Conservation (phyloP, 2,329 filamentous ascomycete genomes). For the Colletotrichum chrysophilum region DNA sequence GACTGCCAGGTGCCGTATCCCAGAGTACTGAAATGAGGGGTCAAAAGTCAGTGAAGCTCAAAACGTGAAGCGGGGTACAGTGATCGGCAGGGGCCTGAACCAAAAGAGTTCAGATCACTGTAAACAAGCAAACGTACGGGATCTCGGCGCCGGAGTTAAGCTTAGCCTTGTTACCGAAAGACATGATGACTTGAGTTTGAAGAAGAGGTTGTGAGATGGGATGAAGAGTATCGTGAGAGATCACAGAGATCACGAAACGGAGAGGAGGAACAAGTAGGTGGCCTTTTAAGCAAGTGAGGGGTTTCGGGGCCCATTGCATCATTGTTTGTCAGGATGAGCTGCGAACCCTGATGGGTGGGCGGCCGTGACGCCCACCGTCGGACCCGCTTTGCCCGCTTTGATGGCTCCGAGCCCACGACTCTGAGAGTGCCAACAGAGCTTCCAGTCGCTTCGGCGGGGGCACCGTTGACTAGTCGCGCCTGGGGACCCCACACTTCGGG, state of each 20-base stretch:
- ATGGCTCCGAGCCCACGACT: background rate
- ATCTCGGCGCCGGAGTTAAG: constrained; percentile 71
- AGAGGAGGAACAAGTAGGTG: background rate
- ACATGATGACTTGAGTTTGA: constrained; percentile 47
- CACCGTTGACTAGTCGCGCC: background rate
- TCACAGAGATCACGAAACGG: too few species aligned
- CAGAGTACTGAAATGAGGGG: constrained; percentile 6
- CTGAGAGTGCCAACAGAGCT: background rate
- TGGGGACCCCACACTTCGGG: constrained; percentile 9
- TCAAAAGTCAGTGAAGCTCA: constrained; percentile 45
- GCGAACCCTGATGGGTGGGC: constrained; percentile 13
- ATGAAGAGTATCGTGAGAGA: background rate
- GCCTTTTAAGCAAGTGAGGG: constrained; percentile 12
- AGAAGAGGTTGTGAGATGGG: background rate
- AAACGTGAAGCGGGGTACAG: background rate
- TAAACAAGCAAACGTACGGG: constrained; percentile 35
- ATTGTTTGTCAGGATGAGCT: constrained; percentile 21
- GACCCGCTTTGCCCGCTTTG: constrained; percentile 12
- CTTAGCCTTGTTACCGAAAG: constrained; percentile 59
- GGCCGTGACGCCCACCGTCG: constrained; percentile 13
- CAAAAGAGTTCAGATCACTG: background rate
- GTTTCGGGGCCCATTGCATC: constrained; percentile 15
- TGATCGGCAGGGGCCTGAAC: background rate
- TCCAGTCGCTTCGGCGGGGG: background rate
- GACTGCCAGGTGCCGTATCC: constrained; percentile 69